Evolutionary conservation across 2,329 filamentous ascomycete species (phyloP).

Genomic region (Parascedosporium putredinis): DNA sequence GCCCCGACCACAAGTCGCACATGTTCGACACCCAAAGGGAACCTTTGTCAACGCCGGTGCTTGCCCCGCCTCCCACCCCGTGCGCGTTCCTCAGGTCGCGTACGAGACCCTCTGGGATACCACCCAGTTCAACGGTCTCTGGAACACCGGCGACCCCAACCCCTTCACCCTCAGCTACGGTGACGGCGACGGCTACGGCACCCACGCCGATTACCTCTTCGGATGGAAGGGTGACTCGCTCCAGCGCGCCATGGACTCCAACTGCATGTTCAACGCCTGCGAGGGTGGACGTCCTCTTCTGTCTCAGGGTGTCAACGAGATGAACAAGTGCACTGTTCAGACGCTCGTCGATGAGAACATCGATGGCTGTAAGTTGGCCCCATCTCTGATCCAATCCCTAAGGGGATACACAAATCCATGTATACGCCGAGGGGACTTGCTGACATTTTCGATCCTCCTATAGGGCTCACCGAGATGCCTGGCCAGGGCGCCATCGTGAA

Average conservation of each 20-base stretch:
- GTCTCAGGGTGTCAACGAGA: conserved; percentile 3
- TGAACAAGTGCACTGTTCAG: conserved; percentile 10
- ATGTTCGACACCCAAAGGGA: conserved; percentile 23
- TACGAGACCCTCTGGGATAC: conserved; percentile 32
- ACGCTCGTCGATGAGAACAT: conserved; percentile 37
- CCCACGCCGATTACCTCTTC: conserved; percentile 29
- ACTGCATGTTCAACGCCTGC: conserved; percentile 47
- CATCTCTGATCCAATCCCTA: no score
- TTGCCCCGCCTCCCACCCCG: conserved; percentile 26
- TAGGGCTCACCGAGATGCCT: conserved; percentile 8
- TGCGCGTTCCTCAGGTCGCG: conserved; percentile 28
- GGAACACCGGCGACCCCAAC: conserved; percentile 18
- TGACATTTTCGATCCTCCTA: not conserved
- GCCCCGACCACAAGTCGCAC: conserved; percentile 43
- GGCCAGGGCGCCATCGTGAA: conserved; percentile 3
- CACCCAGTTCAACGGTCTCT: conserved; percentile 23
- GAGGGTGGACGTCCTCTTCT: conserved; percentile 15
- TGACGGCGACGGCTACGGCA: conserved; percentile 23
- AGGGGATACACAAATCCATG: no score
- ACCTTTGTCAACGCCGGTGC: conserved; percentile 19
- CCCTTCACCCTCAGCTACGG: conserved; percentile 20
- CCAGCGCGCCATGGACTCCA: conserved; percentile 18
- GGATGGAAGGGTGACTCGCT: conserved; percentile 25
- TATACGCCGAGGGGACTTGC: no score
- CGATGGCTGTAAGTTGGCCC: conserved; percentile 31